Base-by-base conservation (phyloP, 176 grass and related monocot species). In the Echinochloa phyllopogon region DNA sequence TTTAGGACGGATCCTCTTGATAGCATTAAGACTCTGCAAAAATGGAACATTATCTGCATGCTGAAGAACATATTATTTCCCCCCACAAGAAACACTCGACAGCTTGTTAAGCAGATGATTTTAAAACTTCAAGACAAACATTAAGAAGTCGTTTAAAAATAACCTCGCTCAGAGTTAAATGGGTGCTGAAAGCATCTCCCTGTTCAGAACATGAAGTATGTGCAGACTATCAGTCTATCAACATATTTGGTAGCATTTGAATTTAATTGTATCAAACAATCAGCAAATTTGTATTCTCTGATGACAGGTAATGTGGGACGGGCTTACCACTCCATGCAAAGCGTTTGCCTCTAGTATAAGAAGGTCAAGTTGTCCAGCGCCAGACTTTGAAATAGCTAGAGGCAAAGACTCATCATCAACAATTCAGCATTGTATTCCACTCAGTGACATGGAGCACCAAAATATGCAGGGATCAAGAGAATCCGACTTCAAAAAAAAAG, bases 1-100 rank as follows among this genome's bases (percentile, higher is more conserved):
- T 66, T 93, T 93, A 66, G 91, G 91, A 57, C 59, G 75, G 60
- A 93, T 88, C 65, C 82, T 93, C 82, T 93, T 93, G 25, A 93
- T 73, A 79, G 91, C 91, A 83, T 93, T 81, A 47, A 93, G 85
- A 74, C 69, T 83, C 91, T 93, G 81, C 41, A 56, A 47, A 53
- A 73, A 50, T 29, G 6, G 7, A 50, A 73, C 23, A 10, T 50
- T 10, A 8, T 23, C 18, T 33, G 33, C 45, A 29, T 25, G n/a
- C 0, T 27, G 42, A 27, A 27, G n/a, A 71, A 71, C 10, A 71
- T 24, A 69, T 24, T 24, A 15, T 12, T 15, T 15, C 1, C 4
- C 12, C 43, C 42, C 6, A 47, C n/a, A 48, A 27, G 14, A 10
- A 29, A 72, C 14, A 49, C 44, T 29, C 29, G 69, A 49, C 14